Evolutionary conservation across 495 filamentous ascomycete species (phyloP).

Genomic region (Geopyxis carbonaria): DNA sequence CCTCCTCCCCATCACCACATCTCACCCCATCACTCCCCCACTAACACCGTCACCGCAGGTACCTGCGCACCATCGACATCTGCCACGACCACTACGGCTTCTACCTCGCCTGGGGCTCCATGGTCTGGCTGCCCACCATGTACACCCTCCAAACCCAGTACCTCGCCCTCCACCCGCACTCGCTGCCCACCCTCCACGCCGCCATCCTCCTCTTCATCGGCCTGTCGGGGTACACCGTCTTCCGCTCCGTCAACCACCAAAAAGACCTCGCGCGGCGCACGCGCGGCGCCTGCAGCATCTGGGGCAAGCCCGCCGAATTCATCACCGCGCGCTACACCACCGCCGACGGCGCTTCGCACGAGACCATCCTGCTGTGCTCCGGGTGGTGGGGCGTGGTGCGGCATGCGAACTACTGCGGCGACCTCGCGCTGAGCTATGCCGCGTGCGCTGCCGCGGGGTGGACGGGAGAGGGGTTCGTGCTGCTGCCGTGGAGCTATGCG

Average conservation of each 20-base stretch:
- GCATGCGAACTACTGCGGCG: slow-evolving; percentile 35
- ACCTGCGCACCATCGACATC: slow-evolving; percentile 36
- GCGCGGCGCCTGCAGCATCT: slow-evolving; percentile 29
- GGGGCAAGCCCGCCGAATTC: slow-evolving; percentile 29
- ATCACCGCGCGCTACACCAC: slow-evolving; percentile 29
- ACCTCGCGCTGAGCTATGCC: slow-evolving; percentile 30
- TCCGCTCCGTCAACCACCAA: slow-evolving; percentile 34
- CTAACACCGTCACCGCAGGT: slow-evolving; percentile 19
- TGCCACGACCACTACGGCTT: slow-evolving; percentile 37
- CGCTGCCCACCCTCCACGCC: slow-evolving; percentile 22
- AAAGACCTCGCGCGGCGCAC: slow-evolving; percentile 32
- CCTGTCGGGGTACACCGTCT: slow-evolving; percentile 30
- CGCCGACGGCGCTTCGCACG: slow-evolving; percentile 28
- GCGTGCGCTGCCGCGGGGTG: slow-evolving; percentile 31
- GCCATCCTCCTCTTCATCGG: slow-evolving; percentile 26
- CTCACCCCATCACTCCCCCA: neutral
- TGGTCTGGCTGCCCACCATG: slow-evolving; percentile 30
- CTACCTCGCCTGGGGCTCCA: slow-evolving; percentile 34
- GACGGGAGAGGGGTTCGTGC: slow-evolving; percentile 6
- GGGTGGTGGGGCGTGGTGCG: slow-evolving; percentile 36
- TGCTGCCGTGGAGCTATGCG: slow-evolving; percentile 34
- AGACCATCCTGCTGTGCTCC: slow-evolving; percentile 30
- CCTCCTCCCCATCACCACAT: no score
- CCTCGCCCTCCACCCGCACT: slow-evolving; percentile 31
- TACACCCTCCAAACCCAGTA: slow-evolving; percentile 37